Base-by-base conservation (phyloP, 495 filamentous ascomycete genomes). In the Cercophora samala region DNA sequence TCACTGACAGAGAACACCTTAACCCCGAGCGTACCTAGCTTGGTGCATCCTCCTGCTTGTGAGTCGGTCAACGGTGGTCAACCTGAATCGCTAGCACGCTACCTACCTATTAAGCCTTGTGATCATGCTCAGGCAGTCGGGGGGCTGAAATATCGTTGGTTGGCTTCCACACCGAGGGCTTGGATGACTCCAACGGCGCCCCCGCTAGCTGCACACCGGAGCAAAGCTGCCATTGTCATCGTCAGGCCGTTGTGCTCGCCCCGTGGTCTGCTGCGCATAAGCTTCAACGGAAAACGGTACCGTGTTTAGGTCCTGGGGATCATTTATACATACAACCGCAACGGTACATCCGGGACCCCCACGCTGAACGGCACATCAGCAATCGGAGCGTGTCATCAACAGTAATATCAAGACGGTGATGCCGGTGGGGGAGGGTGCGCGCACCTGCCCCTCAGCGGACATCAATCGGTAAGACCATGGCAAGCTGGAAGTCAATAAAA, bases 201-300 rank as follows among this genome's bases (percentile, higher is more conserved):
- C 60, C 26, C 60, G 60, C 60, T 62, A 51, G 60, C 32, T 62
- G 60, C 60, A 62, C 60, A 62, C 60, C 60, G 24, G 60, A 26
- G n/a, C 26, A 9, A 21, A n/a, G 25, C 26, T 19, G 37, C 2
- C 37, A 46, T 46, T 46, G 37, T 46, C 37, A 17, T 13, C 3
- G 29, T 11, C 37, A 46, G 15, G 37, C 37, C 37, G 29, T 62
- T 29, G 19, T 24, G 24, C 29, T 13, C 1, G 29, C 15, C n/a
- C n/a, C n/a, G n/a, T n/a, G n/a, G n/a, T n/a, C n/a, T n/a, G n/a
- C n/a, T n/a, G n/a, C n/a, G n/a, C n/a, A n/a, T n/a, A n/a, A n/a
- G n/a, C 22, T 22, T 62, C 19, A 5, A 42, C 8, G 58, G 26
- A 42, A n/a, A 25, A 19, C 11, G 29, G 24, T 18, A 18, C 26